Conservation (phyloP, 805 yeast genomes). For the Metschnikowia aberdeeniae region DNA sequence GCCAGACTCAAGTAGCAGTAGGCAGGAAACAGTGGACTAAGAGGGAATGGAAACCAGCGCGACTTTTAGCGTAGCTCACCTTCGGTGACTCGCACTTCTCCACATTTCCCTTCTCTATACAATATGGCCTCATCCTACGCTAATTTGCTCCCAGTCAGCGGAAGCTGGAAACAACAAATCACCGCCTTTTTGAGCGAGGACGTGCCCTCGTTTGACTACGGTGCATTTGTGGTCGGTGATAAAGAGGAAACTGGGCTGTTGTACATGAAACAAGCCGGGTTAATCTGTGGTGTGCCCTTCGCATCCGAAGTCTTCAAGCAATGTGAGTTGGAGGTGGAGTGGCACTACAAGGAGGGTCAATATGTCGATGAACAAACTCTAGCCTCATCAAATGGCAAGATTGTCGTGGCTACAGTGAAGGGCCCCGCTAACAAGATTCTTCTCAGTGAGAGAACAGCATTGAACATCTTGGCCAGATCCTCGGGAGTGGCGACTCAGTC, state of each 20-base stretch:
- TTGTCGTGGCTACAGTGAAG: constrained; percentile 68
- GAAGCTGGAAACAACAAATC: constrained; percentile 78
- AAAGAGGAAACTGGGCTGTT: constrained; percentile 67
- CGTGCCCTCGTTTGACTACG: constrained; percentile 90
- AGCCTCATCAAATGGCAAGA: constrained; percentile 45
- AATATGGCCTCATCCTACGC: constrained; percentile 28
- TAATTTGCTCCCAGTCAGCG: constrained; percentile 67
- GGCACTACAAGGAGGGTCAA: constrained; percentile 73
- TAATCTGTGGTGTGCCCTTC: constrained; percentile 83
- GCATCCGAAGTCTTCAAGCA: constrained; percentile 80
- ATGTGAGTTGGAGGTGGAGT: constrained; percentile 64
- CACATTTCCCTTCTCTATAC: neutral
- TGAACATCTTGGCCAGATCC: constrained; percentile 75
- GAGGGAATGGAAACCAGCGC: neutral
- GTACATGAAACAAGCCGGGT: constrained; percentile 76
- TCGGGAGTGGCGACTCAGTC: constrained; percentile 88
- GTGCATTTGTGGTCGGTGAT: constrained; percentile 92
- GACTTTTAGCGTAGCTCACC: neutral
- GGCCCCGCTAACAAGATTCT: constrained; percentile 81
- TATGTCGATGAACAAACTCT: constrained; percentile 41
- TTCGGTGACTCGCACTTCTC: constrained; percentile 1
- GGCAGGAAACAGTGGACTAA: neutral
- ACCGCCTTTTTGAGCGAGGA: constrained; percentile 79
- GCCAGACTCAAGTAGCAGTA: too few species aligned
- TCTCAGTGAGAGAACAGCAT: constrained; percentile 80